phyloP scores from a whole-genome alignment of 176 grass and related monocot genomes.

The Leersia perrieri region DNA sequence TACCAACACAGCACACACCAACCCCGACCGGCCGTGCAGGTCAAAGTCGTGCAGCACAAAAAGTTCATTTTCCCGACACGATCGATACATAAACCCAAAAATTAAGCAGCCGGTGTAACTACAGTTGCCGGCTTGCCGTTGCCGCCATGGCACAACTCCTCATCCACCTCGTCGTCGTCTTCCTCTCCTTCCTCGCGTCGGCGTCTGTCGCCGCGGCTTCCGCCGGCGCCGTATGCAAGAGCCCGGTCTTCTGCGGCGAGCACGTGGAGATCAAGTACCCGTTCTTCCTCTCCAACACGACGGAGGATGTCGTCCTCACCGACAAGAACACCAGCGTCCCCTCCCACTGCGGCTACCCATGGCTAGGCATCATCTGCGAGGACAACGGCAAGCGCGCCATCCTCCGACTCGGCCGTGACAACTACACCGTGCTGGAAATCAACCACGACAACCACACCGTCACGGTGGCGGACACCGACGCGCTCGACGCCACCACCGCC shows the following conservation, averaged over 20 bases:
- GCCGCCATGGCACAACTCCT: not conserved
- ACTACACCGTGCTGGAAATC: slow-evolving; percentile 38
- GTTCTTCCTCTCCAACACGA: slow-evolving; percentile 27
- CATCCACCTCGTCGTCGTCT: not conserved
- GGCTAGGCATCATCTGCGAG: slow-evolving; percentile 37
- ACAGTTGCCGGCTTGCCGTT: too few species aligned
- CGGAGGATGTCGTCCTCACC: not conserved
- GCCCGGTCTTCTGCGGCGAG: not conserved
- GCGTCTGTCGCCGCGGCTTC: not conserved
- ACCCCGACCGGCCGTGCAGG: not conserved
- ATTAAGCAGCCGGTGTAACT: not conserved
- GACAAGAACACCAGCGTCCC: not conserved
- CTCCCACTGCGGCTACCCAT: slow-evolving; percentile 48
- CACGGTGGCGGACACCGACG: slow-evolving; percentile 27
- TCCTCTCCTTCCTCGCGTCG: not conserved
- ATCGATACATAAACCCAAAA: not conserved
- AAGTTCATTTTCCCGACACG: not conserved
- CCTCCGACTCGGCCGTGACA: not conserved
- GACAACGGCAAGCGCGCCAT: not conserved
- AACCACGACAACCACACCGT: slow-evolving; percentile 20
- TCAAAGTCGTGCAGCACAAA: slow-evolving; percentile 7
- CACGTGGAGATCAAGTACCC: slow-evolving; percentile 18
- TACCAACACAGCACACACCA: too few species aligned
- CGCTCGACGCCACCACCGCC: not conserved
- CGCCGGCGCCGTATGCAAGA: not conserved